Base-by-base conservation (phyloP, 371 early-diverging fungal genomes). In the Mucor piriformis region DNA sequence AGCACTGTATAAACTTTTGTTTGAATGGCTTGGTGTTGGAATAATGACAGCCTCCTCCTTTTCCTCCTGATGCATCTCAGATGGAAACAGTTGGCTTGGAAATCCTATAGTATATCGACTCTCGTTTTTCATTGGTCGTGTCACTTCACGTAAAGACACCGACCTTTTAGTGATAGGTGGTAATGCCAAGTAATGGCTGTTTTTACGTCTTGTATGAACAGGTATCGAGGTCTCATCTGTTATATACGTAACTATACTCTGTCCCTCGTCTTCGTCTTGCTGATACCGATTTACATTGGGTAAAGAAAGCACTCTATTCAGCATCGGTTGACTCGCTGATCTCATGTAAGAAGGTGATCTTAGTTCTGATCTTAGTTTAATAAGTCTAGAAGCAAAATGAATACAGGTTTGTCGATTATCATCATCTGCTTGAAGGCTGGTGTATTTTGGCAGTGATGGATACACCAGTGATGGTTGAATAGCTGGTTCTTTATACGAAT, bases 321-420 rank as follows among this genome's bases (percentile, higher is more conserved):
- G 13, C 8, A 11, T 33, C 13, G 23, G 13, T 20, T 12, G 11
- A 6, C 23, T 13, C 16, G 13, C 23, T 38, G 10, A 37, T 18
- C 44, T 46, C 53, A 53, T 61, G 48, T 61, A 48, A 3, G 46
- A 43, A 16, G 63, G 50, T 16, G 63, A 63, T 29, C 63, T 49
- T 27, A 63, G 25, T 49, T 63, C 57, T 6, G 63, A 63, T 15
- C 63, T 42, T 32, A 63, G 21, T 51, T 63, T 63, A 37, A 63
- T 63, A 1, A 63, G 44, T 5, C 57, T 38, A 29, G 63, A 55
- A 16, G 57, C 63, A 37, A 42, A 50, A 24, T 57, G 63, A 23
- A 63, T 61, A 50, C 56, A 56, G 4, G 49, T 38, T 25, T 61
- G 51, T 43, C 29, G 25, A 15, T 21, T 46, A 11, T 23, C 24